phyloP scores from a whole-genome alignment of 2,329 filamentous ascomycete species.

The Talaromyces sp. region DNA sequence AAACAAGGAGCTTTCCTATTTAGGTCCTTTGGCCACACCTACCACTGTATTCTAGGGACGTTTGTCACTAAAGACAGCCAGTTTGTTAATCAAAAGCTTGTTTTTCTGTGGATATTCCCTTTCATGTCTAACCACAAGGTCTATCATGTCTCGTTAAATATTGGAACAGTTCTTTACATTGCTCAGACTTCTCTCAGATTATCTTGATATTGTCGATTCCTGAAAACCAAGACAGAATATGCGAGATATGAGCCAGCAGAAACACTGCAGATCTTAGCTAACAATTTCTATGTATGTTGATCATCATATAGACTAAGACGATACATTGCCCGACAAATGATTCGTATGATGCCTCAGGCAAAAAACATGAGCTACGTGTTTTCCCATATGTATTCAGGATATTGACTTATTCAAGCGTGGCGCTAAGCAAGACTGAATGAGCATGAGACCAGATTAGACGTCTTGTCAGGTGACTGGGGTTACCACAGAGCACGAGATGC shows the following conservation, averaged over 20 bases:
- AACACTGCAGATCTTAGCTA: neutral
- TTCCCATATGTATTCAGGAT: too few relatives aligned
- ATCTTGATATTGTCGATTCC: neutral
- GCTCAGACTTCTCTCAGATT: neutral
- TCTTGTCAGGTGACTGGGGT: neutral
- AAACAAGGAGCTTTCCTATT: conserved; percentile 8
- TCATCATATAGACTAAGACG: too few relatives aligned
- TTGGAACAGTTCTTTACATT: neutral
- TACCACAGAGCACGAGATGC: neutral
- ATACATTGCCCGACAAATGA: neutral
- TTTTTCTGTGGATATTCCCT: neutral
- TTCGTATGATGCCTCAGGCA: neutral
- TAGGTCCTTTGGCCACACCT: neutral
- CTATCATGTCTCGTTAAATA: neutral
- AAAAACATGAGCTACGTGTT: neutral
- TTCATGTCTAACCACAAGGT: neutral
- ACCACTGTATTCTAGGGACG: neutral
- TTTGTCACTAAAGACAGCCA: neutral
- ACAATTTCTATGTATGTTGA: too few relatives aligned
- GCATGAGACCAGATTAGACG: neutral
- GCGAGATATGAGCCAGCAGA: neutral
- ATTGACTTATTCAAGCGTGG: neutral
- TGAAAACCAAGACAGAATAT: neutral
- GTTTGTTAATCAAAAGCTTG: neutral
- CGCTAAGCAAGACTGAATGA: neutral